These are phyloP conservation scores for Ustilaginoidea virens DNA, from an alignment of 2,329 filamentous ascomycete genomes.

Conservation along the genomic window DNA sequence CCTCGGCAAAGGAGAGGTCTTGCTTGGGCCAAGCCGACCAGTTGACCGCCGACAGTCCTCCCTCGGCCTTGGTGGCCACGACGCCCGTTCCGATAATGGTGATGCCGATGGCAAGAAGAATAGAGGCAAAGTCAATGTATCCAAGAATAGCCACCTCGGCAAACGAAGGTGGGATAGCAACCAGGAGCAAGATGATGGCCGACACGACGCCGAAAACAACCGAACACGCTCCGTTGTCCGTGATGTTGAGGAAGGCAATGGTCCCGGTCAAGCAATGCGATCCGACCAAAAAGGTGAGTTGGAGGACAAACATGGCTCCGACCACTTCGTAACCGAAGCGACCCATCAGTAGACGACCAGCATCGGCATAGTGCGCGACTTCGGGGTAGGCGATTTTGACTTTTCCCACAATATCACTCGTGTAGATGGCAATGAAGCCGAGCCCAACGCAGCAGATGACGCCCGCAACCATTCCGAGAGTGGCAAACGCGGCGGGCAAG, in stretches of 20 bases:
- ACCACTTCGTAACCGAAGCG: conserved; percentile 45
- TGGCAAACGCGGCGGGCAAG: conserved; percentile 34
- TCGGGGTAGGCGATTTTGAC: conserved; percentile 36
- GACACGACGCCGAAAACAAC: conserved; percentile 29
- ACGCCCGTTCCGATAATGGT: conserved; percentile 47
- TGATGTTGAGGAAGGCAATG: conserved; percentile 52
- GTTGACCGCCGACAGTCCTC: conserved; percentile 9
- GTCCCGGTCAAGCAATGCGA: conserved; percentile 58
- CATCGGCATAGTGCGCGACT: conserved; percentile 52
- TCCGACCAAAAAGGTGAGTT: conserved; percentile 53
- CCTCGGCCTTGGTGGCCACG: conserved; percentile 8
- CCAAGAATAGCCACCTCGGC: conserved; percentile 26
- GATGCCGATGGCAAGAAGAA: conserved; percentile 42
- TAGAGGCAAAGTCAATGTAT: conserved; percentile 37
- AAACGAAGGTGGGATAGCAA: conserved; percentile 32
- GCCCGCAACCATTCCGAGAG: conserved; percentile 37
- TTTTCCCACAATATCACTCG: conserved; percentile 29
- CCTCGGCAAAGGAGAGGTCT: conserved; percentile 28
- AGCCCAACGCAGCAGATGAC: conserved; percentile 25
- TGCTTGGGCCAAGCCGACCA: conserved; percentile 22
- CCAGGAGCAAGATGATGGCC: conserved; percentile 27
- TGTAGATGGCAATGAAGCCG: conserved; percentile 32
- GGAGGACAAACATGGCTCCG: conserved; percentile 43
- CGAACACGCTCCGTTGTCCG: conserved; percentile 34
- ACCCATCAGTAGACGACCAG: conserved; percentile 46